A percentile compares a stretch with the other conserved stretches of the same genome.
Evolutionary conservation across 2,329 filamentous ascomycete species (phyloP).

Genomic region (Ophiostoma australiae): DNA sequence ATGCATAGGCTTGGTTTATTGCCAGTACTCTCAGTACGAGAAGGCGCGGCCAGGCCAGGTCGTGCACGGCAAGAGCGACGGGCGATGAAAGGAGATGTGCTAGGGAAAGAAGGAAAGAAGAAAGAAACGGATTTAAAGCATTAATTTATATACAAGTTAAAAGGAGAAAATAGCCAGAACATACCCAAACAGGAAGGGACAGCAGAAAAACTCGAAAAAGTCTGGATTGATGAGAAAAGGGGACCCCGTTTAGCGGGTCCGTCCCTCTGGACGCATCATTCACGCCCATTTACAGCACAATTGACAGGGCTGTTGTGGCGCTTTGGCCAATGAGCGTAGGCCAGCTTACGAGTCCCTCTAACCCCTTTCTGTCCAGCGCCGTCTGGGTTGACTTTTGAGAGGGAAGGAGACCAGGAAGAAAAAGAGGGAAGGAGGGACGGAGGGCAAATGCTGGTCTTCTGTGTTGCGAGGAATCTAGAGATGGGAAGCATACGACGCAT

Average conservation of each 20-base stretch:
- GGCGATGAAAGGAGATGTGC: background rate
- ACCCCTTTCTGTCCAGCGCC: conserved; percentile 22
- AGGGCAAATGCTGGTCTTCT: background rate
- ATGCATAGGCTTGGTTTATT: background rate
- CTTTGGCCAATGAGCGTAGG: conserved; percentile 32
- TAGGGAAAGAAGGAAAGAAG: background rate
- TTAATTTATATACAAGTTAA: conserved; percentile 12
- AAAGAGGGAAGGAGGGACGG: background rate
- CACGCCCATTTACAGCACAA: conserved; percentile 10
- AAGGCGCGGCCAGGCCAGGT: background rate
- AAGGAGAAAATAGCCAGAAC: background rate
- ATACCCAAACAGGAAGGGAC: background rate
- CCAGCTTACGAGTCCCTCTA: conserved; percentile 37
- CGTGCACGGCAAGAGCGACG: conserved; percentile 8
- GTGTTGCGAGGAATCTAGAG: background rate
- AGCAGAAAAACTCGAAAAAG: background rate
- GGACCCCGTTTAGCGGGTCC: background rate
- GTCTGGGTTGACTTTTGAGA: background rate
- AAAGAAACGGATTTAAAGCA: background rate
- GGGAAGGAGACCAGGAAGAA: background rate
- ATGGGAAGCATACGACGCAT: conserved; percentile 6
- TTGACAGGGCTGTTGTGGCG: conserved; percentile 11
- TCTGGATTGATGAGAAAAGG: background rate
- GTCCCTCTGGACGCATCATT: conserved; percentile 14
- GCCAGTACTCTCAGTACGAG: background rate